These are phyloP conservation scores for Phytopythium chamaehyphon DNA, from an alignment of 352 stramenopile species.

Conservation along the genomic window DNA sequence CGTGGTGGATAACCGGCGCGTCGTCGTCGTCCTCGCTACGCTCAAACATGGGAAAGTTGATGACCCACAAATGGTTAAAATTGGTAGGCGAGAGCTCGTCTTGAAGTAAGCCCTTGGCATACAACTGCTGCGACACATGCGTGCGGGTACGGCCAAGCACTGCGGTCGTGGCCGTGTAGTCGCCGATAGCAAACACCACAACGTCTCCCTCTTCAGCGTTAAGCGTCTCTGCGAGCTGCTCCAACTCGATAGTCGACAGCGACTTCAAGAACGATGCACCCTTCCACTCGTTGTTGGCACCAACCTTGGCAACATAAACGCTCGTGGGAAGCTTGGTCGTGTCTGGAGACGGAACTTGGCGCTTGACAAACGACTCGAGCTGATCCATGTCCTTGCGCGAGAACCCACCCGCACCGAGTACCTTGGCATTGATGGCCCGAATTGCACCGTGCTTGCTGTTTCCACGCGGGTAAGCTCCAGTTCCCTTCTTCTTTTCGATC, in stretches of 20 bases:
- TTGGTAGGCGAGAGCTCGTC: slow-evolving; percentile 59
- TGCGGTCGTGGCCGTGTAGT: slow-evolving; percentile 49
- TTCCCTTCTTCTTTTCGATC: slow-evolving; percentile 3
- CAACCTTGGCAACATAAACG: slow-evolving; percentile 67
- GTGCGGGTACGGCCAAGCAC: slow-evolving; percentile 69
- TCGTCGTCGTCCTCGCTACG: slow-evolving; percentile 48
- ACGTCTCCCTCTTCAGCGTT: slow-evolving; percentile 63
- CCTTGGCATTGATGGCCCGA: slow-evolving; percentile 72
- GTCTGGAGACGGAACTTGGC: slow-evolving; percentile 21
- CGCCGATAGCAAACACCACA: slow-evolving; percentile 54
- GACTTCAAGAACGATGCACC: slow-evolving; percentile 60
- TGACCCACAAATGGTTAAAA: slow-evolving; percentile 81
- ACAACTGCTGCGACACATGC: slow-evolving; percentile 53
- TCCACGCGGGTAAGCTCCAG: neutral
- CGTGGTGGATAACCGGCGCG: slow-evolving; percentile 14
- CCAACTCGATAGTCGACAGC: slow-evolving; percentile 37
- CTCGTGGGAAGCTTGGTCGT: slow-evolving; percentile 5
- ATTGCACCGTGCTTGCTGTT: slow-evolving; percentile 37
- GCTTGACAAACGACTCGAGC: slow-evolving; percentile 51
- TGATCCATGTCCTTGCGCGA: slow-evolving; percentile 74
- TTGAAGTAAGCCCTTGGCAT: slow-evolving; percentile 55
- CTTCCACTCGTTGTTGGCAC: slow-evolving; percentile 57
- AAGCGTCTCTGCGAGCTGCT: slow-evolving; percentile 40
- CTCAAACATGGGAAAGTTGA: slow-evolving; percentile 89
- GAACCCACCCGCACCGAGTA: slow-evolving; percentile 43